Percentiles rank a stretch among this genome's conserved stretches.
phyloP scores from a whole-genome alignment of 148 eudicot species.

The Dianthus caryophyllus region DNA sequence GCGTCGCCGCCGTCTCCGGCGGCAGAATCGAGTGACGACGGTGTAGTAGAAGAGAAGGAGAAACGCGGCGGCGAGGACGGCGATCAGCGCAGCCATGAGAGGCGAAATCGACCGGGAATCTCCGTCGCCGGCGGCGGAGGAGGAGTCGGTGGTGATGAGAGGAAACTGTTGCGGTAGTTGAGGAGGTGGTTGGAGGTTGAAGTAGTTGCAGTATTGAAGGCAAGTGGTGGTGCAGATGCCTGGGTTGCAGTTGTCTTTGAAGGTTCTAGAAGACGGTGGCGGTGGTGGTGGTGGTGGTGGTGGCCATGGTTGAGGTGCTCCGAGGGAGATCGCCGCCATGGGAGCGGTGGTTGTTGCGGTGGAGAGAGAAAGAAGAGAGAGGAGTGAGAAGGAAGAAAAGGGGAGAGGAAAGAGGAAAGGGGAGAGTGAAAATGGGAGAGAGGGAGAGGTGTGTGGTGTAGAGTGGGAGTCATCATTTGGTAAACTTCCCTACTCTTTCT shows the following conservation, averaged over 20 bases:
- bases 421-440: constrained; percentile 8
- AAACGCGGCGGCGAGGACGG: constrained; percentile 59
- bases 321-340: constrained; percentile 17
- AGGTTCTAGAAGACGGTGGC: not conserved
- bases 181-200: constrained; percentile 32
- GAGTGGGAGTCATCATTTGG: constrained; percentile 16
- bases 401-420: not conserved
- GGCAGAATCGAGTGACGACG: constrained; percentile 50
- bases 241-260: constrained; percentile 20
- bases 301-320: constrained; percentile 40
- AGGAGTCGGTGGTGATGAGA: not conserved
- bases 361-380: not conserved
- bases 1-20: constrained; percentile 16
- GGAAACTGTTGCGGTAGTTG: not conserved
- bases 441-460: constrained; percentile 16
- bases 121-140: not conserved
- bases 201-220: constrained; percentile 38
- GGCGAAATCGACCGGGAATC: constrained; percentile 54
- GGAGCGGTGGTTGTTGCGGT: not conserved
- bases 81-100: constrained; percentile 58
- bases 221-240: constrained; percentile 31
- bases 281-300: constrained; percentile 18
- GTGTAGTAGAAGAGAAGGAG: constrained; percentile 67
- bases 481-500: not conserved
- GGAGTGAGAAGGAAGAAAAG: not conserved